Evolutionary conservation across 192 early-diverging fungal species (phyloP).

Genomic region (Coemansia sp.): DNA sequence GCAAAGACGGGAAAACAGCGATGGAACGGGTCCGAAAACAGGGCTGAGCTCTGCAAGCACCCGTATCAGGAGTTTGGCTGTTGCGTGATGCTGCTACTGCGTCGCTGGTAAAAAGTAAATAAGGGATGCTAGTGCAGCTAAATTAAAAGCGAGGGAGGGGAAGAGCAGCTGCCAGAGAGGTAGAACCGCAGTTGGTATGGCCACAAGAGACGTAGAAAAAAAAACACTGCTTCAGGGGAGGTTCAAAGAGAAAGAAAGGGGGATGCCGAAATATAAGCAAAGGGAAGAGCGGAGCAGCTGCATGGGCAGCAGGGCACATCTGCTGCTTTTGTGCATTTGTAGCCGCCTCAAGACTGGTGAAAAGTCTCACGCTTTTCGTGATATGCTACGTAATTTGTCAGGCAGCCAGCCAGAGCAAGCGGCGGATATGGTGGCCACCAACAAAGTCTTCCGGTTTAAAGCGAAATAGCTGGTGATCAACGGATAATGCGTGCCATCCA

Average conservation of each 20-base stretch:
- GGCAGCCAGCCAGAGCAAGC: neutral
- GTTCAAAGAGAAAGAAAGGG: slow-evolving; percentile 6
- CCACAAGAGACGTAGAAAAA: slow-evolving; percentile 6
- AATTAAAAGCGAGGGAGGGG: neutral
- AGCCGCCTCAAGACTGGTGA: neutral
- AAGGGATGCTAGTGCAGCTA: neutral
- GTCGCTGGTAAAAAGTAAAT: slow-evolving; percentile 3
- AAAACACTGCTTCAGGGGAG: slow-evolving; percentile 10
- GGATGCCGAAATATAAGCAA: slow-evolving; percentile 9
- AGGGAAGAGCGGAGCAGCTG: neutral
- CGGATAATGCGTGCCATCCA: neutral
- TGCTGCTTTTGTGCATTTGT: slow-evolving; percentile 12
- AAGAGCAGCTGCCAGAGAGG: neutral
- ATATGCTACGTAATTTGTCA: neutral
- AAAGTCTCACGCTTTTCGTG: slow-evolving; percentile 42
- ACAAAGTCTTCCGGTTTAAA: neutral
- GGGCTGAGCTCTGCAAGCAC: neutral
- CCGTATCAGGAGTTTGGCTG: neutral
- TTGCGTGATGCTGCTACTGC: slow-evolving; percentile 4
- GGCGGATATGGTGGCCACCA: neutral
- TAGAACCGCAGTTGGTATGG: neutral
- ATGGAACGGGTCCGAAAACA: neutral
- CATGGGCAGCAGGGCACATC: neutral
- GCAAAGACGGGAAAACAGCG: slow-evolving; percentile 3
- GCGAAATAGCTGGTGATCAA: neutral